Conservation (phyloP, 768 basidiomycete genomes). For the Lanmaoa rubissima region DNA sequence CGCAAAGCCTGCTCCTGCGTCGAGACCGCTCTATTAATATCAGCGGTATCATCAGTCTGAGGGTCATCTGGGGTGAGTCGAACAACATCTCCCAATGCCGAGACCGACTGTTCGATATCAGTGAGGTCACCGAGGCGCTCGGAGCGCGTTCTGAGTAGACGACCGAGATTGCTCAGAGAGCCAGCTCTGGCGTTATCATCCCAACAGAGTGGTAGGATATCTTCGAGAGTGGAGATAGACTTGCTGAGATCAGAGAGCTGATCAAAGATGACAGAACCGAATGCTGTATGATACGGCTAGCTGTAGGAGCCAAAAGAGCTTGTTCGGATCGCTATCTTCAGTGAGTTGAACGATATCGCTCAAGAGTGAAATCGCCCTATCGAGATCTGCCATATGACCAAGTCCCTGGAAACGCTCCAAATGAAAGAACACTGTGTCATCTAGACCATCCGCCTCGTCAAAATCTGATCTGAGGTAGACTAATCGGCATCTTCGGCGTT, state of each 20-base stretch:
- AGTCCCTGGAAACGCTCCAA: neutral
- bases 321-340: neutral
- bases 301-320: neutral
- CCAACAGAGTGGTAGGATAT: neutral
- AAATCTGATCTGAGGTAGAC: neutral
- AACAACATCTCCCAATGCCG: neutral
- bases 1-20: too few species aligned
- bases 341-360: neutral
- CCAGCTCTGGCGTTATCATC: neutral
- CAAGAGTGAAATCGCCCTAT: neutral
- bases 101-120: conserved; percentile 1
- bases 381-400: neutral
- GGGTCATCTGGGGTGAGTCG: conserved; percentile 8
- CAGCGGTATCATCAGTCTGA: too few species aligned
- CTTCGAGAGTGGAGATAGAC: neutral
- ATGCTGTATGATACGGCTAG: neutral
- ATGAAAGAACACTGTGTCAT: neutral
- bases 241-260: neutral
- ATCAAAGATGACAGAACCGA: neutral
- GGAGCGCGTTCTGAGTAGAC: neutral
- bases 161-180: neutral
- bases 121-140: neutral
- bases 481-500: neutral
- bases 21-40: too few species aligned
- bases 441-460: neutral